phyloP scores from a whole-genome alignment of 805 yeast genomes.

The Saturnispora mendoncae region DNA sequence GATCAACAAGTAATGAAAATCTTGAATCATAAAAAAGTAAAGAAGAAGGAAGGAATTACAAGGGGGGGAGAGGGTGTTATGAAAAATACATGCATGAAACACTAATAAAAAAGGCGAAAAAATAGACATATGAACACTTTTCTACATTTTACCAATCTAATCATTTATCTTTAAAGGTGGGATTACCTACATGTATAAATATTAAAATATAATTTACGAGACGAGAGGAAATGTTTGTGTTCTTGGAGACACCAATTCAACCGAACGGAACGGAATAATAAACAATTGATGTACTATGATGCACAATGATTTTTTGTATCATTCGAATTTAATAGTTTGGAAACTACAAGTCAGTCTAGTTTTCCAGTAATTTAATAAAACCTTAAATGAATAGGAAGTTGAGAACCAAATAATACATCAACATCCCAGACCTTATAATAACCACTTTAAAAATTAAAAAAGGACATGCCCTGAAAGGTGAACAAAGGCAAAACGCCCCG shows the following conservation, averaged over 20 bases:
- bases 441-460: constrained; percentile 3
- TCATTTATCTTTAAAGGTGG: neutral
- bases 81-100: too few species aligned
- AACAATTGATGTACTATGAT: constrained; percentile 28
- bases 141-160: neutral
- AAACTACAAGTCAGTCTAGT: neutral
- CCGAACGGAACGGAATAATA: constrained; percentile 12
- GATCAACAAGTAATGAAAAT: constrained; percentile 12
- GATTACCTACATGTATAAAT: constrained; percentile 1
- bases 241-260: constrained; percentile 30
- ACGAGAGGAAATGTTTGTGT: constrained; percentile 29
- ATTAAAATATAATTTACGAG: constrained; percentile 1
- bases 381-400: neutral
- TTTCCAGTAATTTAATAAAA: neutral
- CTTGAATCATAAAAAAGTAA: neutral
- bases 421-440: constrained; percentile 2
- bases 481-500: constrained; percentile 14
- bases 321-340: constrained; percentile 1
- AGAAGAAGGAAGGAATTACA: neutral
- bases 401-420: neutral
- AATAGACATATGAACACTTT: constrained; percentile 1
- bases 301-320: constrained; percentile 21
- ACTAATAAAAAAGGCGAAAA: neutral
- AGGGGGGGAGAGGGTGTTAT: too few species aligned
- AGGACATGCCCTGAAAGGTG: constrained; percentile 14